A percentile compares a stretch with the other conserved stretches of the same genome.
Evolutionary conservation across 2,329 filamentous ascomycete species (phyloP).

Genomic region (Verticillium nubilum): DNA sequence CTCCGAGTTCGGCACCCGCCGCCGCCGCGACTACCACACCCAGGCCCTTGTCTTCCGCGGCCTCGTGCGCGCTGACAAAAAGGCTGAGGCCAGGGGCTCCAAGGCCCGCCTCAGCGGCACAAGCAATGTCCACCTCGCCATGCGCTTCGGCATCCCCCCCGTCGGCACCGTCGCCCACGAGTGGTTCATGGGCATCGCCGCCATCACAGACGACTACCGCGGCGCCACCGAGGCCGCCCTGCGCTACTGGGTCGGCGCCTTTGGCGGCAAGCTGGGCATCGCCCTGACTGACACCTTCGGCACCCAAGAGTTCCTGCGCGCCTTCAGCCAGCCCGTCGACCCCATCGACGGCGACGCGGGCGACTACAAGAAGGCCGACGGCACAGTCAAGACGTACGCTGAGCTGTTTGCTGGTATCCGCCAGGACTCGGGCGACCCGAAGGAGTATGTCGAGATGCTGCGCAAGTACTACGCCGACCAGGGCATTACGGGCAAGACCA

Average conservation of each 20-base stretch:
- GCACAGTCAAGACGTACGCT: conserved; percentile 61
- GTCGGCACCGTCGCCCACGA: conserved; percentile 91
- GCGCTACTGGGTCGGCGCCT: conserved; percentile 85
- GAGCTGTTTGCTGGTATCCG: conserved; percentile 78
- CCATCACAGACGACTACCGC: conserved; percentile 80
- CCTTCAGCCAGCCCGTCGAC: conserved; percentile 65
- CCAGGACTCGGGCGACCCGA: conserved; percentile 85
- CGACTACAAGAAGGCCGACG: conserved; percentile 28
- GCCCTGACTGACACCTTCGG: conserved; percentile 96
- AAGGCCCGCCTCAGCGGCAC: conserved; percentile 77
- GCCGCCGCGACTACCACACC: conserved; percentile 89
- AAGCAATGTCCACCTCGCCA: conserved; percentile 95
- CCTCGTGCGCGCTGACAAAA: conserved; percentile 70
- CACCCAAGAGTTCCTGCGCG: conserved; percentile 78
- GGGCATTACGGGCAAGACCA: conserved; percentile 68
- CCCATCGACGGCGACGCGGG: conserved; percentile 39
- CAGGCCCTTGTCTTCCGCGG: conserved; percentile 89
- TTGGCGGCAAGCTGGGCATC: conserved; percentile 78
- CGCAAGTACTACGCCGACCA: conserved; percentile 73
- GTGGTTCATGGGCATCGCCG: conserved; percentile 99
- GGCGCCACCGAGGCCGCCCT: conserved; percentile 79
- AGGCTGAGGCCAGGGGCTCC: conserved; percentile 58
- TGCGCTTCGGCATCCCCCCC: conserved; percentile 80
- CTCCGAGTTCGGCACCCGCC: conserved; percentile 88
- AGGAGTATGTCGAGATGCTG: conserved; percentile 72